Base-by-base conservation (phyloP, 495 filamentous ascomycete genomes). In the Collariella sp. region DNA sequence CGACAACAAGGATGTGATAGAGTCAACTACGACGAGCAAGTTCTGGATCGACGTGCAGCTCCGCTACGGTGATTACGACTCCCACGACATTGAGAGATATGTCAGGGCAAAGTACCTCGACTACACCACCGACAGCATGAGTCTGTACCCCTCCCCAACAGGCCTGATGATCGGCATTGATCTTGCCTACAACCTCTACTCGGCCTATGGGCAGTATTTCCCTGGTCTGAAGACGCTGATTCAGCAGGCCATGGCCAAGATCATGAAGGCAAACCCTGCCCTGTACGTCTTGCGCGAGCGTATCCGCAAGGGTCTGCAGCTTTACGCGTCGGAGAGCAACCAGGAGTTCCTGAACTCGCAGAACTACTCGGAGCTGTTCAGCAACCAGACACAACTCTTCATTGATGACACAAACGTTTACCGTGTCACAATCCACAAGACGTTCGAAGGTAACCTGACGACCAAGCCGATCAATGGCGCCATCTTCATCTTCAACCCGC, bases 331-430 rank as follows among this genome's bases (percentile, higher is more conserved):
- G 1, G 94, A 99, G 73, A 96, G 89, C 75, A 99, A 95, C 77
- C 94, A 97, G 66, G 94, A 99, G 73, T 99, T 99, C 75, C 71
- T 99, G 40, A 99, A 99, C 70, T 96, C 91, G 2, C 94, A 99
- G 73, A 99, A 99, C 68, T 99, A 99, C 73, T 97, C 94, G 0
- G 94, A 99, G 67, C 78, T 99, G 34, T 99, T 99, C 79, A 97
- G 91, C 71, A 96, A 96, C 62, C 91, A 97, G 70, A 95, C 94
- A 46, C 91, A 99, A 76, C 79, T 97, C 38, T 99, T 99, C 77
- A 97, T 99, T 57, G 94, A 99, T 61, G 94, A 99, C 69, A 99
- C 94, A 42, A 99, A 99, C 61, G 95, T 97, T 50, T 99, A 99
- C 64, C 93, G 94, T 71, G 94, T 99, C 58, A 97, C 94, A 1